Evolutionary conservation across 768 basidiomycete genomes (phyloP).

Genomic region (Tephrocybe sp.): DNA sequence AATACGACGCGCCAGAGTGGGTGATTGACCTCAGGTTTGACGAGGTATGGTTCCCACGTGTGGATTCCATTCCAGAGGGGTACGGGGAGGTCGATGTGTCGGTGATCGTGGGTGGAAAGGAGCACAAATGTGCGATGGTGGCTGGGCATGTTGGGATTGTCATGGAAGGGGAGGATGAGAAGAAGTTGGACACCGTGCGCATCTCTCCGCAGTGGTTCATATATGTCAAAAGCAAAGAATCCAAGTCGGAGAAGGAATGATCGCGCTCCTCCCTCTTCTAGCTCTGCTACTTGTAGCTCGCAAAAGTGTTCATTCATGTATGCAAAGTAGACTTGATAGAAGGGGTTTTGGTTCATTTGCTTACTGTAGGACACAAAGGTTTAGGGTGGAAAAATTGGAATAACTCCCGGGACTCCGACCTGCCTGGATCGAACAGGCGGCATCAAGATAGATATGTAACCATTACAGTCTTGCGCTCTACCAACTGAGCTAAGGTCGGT

Average conservation of each 20-base stretch:
- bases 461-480: conserved; percentile 37
- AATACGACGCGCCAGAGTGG: neutral
- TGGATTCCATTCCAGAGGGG: neutral
- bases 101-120: neutral
- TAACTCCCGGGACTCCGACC: too few relatives aligned
- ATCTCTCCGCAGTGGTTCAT: neutral
- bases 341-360: too few relatives aligned
- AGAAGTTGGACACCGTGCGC: neutral
- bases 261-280: too few relatives aligned
- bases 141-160: neutral
- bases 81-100: neutral
- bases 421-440: conserved; percentile 9
- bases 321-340: too few relatives aligned
- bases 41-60: neutral
- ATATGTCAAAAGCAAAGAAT: neutral
- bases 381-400: too few relatives aligned
- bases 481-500: conserved; percentile 48
- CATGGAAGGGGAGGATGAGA: neutral
- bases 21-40: neutral
- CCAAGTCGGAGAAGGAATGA: neutral
- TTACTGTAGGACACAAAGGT: too few relatives aligned
- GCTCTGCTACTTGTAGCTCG: too few relatives aligned
- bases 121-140: neutral
- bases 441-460: neutral
- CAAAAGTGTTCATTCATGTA: too few relatives aligned